Evolutionary conservation across 371 early-diverging fungal species (phyloP), one percentile per base, ranked within the genome.

Genomic region (Actinomucor elegans): DNA sequence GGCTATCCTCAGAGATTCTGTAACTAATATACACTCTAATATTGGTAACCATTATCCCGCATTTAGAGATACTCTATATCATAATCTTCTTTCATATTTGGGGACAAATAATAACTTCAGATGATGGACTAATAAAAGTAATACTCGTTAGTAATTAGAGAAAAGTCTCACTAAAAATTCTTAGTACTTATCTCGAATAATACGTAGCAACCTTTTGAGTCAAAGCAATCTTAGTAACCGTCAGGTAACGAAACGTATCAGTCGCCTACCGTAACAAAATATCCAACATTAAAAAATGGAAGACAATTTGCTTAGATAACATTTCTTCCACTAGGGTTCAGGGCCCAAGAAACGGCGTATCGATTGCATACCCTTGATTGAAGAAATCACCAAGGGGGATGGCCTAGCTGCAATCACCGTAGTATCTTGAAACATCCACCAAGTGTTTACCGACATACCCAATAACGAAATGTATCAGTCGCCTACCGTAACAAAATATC

Each of bases 1-100:
- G n/a, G n/a, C n/a, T n/a, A n/a, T n/a, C n/a, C n/a, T n/a, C n/a
- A n/a, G n/a, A n/a, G n/a, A 46, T 34, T 46, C 33, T 46, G 33
- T 46, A 46, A 33, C 33, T 33, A 33, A 46, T 46, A 46, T 46
- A 33, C 21, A 46, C 32, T 34, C 33, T 46, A 23, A 46, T 32
- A 3, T 33, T 46, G 46, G 23, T n/a, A 34, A 20, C 33, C 32
- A 46, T 21, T 46, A 46, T n/a, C n/a, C n/a, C n/a, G n/a, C 46
- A 46, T 46, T 46, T 46, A 46, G 46, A 46, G n/a, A n/a, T n/a
- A 42, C 42, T 42, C 27, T 42, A 42, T 42, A 42, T 42, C 27
- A 42, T 42, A 42, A 26, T 26, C 27, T 42, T 27, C 24, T 12
- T 27, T 42, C 27, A n/a, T 26, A 27, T 7, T 27, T 42, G 42